These are phyloP conservation scores for Boletales sp. DNA, from an alignment of 768 basidiomycete species.

Conservation along the genomic window DNA sequence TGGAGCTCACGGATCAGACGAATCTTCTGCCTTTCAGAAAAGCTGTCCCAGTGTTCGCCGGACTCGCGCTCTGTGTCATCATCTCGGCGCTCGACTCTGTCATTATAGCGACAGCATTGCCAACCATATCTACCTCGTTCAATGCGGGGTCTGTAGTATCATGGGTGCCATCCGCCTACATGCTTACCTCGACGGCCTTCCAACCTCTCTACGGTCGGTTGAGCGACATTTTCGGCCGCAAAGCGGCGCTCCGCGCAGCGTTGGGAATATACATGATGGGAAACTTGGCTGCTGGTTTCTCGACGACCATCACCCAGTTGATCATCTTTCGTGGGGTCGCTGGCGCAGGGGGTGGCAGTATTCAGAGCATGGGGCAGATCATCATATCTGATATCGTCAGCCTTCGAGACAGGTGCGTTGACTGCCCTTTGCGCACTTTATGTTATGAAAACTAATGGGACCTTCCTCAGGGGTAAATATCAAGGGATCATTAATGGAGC, in stretches of 20 bases:
- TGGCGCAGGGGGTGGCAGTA: conserved; percentile 68
- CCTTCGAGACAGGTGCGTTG: conserved; percentile 55
- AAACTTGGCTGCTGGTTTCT: conserved; percentile 63
- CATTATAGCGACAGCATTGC: conserved; percentile 71
- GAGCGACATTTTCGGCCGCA: conserved; percentile 67
- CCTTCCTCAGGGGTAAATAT: conserved; percentile 58
- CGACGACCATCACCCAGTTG: conserved; percentile 59
- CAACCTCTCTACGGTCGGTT: conserved; percentile 55
- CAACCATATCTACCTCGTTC: conserved; percentile 64
- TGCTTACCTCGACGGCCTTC: conserved; percentile 49
- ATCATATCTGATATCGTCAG: conserved; percentile 71
- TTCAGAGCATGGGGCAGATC: conserved; percentile 67
- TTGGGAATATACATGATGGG: conserved; percentile 66
- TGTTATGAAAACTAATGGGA: too few relatives aligned
- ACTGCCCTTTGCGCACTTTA: background rate
- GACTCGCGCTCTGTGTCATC: conserved; percentile 57
- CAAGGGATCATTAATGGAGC: conserved; percentile 68
- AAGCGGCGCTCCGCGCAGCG: conserved; percentile 51
- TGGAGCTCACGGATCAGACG: conserved; percentile 64
- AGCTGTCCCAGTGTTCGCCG: conserved; percentile 57
- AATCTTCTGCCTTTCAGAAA: conserved; percentile 67
- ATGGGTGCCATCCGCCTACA: conserved; percentile 73
- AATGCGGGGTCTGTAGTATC: conserved; percentile 43
- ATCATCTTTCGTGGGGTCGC: conserved; percentile 68
- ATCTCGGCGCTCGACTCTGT: conserved; percentile 68